A percentile compares a stretch with the other conserved stretches of the same genome.
phyloP scores from a whole-genome alignment of 2,329 filamentous ascomycete species.

The Cladophialophora immunda region DNA sequence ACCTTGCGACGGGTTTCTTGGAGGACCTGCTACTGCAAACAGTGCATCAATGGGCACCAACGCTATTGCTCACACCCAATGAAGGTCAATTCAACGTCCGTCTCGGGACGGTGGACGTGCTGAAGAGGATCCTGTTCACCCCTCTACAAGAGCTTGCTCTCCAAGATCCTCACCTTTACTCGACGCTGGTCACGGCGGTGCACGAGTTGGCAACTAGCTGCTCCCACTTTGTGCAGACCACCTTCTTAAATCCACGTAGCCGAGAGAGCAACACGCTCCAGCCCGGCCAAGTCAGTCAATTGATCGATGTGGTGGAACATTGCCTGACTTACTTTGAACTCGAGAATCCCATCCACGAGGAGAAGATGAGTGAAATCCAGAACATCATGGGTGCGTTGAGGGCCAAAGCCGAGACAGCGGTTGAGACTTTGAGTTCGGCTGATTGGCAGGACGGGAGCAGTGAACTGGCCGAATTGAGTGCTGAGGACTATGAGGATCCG shows the following conservation, averaged over 20 bases:
- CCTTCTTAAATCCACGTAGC: constrained; percentile 31
- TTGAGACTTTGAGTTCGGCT: constrained; percentile 37
- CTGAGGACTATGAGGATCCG: constrained; percentile 34
- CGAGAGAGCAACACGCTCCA: constrained; percentile 27
- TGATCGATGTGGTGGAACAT: constrained; percentile 35
- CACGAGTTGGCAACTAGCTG: constrained; percentile 32
- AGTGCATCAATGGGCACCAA: constrained; percentile 61
- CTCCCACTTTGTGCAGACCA: constrained; percentile 24
- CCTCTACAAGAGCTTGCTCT: constrained; percentile 44
- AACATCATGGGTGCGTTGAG: constrained; percentile 26
- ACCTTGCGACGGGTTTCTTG: constrained; percentile 44
- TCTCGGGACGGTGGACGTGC: constrained; percentile 53
- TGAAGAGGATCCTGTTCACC: constrained; percentile 54
- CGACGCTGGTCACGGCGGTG: constrained; percentile 20
- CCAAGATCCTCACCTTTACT: constrained; percentile 34
- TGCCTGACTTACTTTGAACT: constrained; percentile 34
- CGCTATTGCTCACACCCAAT: constrained; percentile 62
- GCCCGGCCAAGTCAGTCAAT: constrained; percentile 36
- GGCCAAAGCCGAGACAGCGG: constrained; percentile 31
- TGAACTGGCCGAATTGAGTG: constrained; percentile 37
- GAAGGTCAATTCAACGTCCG: constrained; percentile 50
- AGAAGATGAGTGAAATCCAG: constrained; percentile 29
- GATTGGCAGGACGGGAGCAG: constrained; percentile 39
- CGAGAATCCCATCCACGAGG: constrained; percentile 32
- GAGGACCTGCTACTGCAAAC: constrained; percentile 49